Conservation (phyloP, 352 stramenopile species). For the Thalassiosira livingstoniorum region DNA sequence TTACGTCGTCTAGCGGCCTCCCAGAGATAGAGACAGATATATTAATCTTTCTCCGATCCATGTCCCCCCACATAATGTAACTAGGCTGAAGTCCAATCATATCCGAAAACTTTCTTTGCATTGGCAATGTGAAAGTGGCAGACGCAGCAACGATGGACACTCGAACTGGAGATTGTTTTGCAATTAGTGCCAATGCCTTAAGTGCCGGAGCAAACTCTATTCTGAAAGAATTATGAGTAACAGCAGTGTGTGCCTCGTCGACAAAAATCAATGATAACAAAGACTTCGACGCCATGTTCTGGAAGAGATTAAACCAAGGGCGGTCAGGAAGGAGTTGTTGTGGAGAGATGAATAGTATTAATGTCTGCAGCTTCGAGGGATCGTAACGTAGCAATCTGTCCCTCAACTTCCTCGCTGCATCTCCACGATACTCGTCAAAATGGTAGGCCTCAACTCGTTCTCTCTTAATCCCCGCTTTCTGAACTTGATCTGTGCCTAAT, state of each 20-base stretch:
- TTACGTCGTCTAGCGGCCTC: not conserved
- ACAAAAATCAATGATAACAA: slow-evolving; percentile 18
- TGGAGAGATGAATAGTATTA: slow-evolving; percentile 44
- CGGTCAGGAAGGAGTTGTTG: slow-evolving; percentile 9
- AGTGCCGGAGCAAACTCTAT: slow-evolving; percentile 34
- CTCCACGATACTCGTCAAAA: slow-evolving; percentile 32
- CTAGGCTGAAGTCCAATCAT: slow-evolving; percentile 1
- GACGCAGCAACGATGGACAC: slow-evolving; percentile 28
- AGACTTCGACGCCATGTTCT: not conserved
- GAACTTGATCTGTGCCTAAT: slow-evolving; percentile 30
- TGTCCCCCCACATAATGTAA: too few species aligned
- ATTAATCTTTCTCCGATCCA: not conserved
- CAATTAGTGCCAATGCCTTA: not conserved
- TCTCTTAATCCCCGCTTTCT: slow-evolving; percentile 1
- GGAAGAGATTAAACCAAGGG: slow-evolving; percentile 2
- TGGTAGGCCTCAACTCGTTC: slow-evolving; percentile 35
- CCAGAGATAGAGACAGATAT: not conserved
- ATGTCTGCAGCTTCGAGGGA: not conserved
- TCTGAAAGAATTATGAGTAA: slow-evolving; percentile 16
- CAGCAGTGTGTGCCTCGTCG: slow-evolving; percentile 35
- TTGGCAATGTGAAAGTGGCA: slow-evolving; percentile 20
- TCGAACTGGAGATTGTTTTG: not conserved
- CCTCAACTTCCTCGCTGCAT: not conserved
- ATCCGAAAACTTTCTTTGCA: slow-evolving; percentile 12
- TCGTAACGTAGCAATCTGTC: not conserved